A percentile compares a stretch with the other conserved stretches of the same genome.
These are phyloP conservation scores for Candida silvicultrix DNA, from an alignment of 805 yeast species.

Conservation along the genomic window DNA sequence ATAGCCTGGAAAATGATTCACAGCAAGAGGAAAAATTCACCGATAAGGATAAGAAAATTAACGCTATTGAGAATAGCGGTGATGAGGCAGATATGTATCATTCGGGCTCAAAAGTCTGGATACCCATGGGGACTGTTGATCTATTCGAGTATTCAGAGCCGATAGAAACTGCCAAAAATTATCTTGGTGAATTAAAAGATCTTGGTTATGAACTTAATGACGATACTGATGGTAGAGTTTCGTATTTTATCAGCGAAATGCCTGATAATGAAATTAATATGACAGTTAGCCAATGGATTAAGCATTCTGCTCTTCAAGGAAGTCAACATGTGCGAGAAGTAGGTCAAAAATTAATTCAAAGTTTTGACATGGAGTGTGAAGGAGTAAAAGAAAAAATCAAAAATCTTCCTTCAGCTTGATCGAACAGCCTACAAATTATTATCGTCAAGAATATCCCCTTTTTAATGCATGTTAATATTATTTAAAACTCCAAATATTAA, in stretches of 20 bases:
- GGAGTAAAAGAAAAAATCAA: slow-evolving; percentile 40
- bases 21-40: background rate
- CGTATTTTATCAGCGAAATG: slow-evolving; percentile 59
- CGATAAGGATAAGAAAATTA: too few relatives aligned
- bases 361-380: slow-evolving; percentile 42
- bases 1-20: background rate
- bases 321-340: slow-evolving; percentile 39
- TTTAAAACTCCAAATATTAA: background rate
- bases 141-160: slow-evolving; percentile 23
- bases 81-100: too few relatives aligned
- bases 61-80: background rate
- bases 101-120: slow-evolving; percentile 19
- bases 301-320: slow-evolving; percentile 48
- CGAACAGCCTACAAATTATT: background rate
- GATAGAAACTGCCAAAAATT: slow-evolving; percentile 25
- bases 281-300: slow-evolving; percentile 69
- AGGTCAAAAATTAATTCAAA: slow-evolving; percentile 39
- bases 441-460: background rate
- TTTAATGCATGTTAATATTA: background rate
- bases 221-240: slow-evolving; percentile 61
- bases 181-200: slow-evolving; percentile 11
- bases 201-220: slow-evolving; percentile 36
- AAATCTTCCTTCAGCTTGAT: background rate
- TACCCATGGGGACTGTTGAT: slow-evolving; percentile 22
- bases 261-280: slow-evolving; percentile 63